Percentiles rank a stretch among this genome's conserved stretches.
Evolutionary conservation across 352 stramenopile genomes (phyloP).

Genomic region (Phytophthora cajani): DNA sequence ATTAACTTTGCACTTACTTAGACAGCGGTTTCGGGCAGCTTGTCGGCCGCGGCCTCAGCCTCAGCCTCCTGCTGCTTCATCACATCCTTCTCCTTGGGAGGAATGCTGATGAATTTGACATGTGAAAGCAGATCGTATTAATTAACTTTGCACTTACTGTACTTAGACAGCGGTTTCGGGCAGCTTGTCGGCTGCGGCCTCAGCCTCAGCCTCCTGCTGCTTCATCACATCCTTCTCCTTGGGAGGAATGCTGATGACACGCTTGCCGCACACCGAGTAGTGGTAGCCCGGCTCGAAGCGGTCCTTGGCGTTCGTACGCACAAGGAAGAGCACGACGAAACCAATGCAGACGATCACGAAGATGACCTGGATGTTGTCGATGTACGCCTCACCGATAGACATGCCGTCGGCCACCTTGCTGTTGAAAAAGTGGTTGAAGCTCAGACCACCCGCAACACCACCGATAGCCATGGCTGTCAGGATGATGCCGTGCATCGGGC

Average conservation of each 20-base stretch:
- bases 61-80: slow-evolving; percentile 32
- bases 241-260: slow-evolving; percentile 66
- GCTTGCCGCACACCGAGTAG: slow-evolving; percentile 67
- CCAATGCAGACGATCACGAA: slow-evolving; percentile 68
- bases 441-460: slow-evolving; percentile 72
- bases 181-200: slow-evolving; percentile 19
- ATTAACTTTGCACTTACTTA: slow-evolving; percentile 44
- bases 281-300: slow-evolving; percentile 76
- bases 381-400: slow-evolving; percentile 63
- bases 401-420: slow-evolving; percentile 47
- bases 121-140: slow-evolving; percentile 24
- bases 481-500: slow-evolving; percentile 58
- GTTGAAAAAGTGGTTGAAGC: slow-evolving; percentile 71
- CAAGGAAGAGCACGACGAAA: slow-evolving; percentile 64
- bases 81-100: slow-evolving; percentile 48
- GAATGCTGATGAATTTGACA: slow-evolving; percentile 57
- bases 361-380: slow-evolving; percentile 79
- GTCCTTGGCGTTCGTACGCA: slow-evolving; percentile 73
- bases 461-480: slow-evolving; percentile 80
- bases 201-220: slow-evolving; percentile 26
- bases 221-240: slow-evolving; percentile 45
- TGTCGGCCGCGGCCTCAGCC: slow-evolving; percentile 13
- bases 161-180: slow-evolving; percentile 36
- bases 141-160: slow-evolving; percentile 40
- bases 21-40: slow-evolving; percentile 29